Base-by-base conservation (phyloP, 2,329 filamentous ascomycete genomes). In the Atkinsonella hypoxylon region DNA sequence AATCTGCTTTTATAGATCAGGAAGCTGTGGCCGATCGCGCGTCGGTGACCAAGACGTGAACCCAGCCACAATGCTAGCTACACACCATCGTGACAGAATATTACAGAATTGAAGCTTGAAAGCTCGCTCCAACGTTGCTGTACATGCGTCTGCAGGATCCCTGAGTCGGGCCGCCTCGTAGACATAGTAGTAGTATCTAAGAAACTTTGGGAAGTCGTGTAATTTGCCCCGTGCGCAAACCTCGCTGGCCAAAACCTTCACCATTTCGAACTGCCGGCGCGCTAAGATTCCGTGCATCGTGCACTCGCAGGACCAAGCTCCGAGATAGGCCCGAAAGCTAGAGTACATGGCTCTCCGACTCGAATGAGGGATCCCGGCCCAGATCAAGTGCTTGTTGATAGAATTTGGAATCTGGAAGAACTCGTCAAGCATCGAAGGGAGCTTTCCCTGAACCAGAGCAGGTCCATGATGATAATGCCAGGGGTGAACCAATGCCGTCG, bases 211-310 rank as follows among this genome's bases (percentile, higher is more conserved):
- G 73, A 48, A 76, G 74, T 58, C 78, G 75, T 48, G 65, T 73
- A 4, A 67, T 71, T 3, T 81, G 77, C 54, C 70, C 77, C 42
- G 66, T 62, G 34, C 75, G 77, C 44, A 80, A 80, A 55, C 77
- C 81, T 4, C 74, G 75, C 43, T 81, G 78, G 60, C 74, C 80
- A 58, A 79, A 78, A 60, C 62, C 65, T 42, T 72, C 71, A 3
- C 77, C 77, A 1, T 81, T 55, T 74, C 76, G 4, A 79, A 79
- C 55, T 81, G 77, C 57, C 72, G 71, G 10, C 69, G 72, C 4
- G 76, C 71, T 11, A 69, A 72, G 47, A 77, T 79, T 40, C 64
- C 70, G 10, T 81, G 77, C 54, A 63, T 78, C 26, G 64, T 74
- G 15, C 75, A 76, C 0, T 70, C 74, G 1, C 61, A 62, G 41